Conservation (phyloP, 768 basidiomycete genomes). For the Mycena crocata region DNA sequence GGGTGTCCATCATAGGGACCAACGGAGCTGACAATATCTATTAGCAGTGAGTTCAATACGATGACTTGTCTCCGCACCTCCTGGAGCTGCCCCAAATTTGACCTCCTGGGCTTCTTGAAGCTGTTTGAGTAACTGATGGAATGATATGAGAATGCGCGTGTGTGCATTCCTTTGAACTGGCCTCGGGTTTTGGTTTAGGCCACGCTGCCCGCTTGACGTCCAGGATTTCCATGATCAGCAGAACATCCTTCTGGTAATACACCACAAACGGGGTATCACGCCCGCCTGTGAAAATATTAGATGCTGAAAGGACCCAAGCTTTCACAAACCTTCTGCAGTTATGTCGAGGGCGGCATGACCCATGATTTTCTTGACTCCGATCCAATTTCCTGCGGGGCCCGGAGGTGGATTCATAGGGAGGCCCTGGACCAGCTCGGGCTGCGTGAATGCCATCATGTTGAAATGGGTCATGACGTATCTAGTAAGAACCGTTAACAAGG, state of each 20-base stretch:
- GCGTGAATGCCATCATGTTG: conserved; percentile 32
- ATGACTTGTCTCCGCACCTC: conserved; percentile 21
- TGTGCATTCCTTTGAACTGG: neutral
- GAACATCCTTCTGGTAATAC: conserved; percentile 17
- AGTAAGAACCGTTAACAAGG: neutral
- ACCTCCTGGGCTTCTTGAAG: conserved; percentile 28
- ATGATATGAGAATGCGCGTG: neutral
- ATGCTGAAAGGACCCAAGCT: neutral
- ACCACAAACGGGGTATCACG: conserved; percentile 22
- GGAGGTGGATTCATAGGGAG: conserved; percentile 21
- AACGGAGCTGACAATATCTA: conserved; percentile 25
- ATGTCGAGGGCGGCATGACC: conserved; percentile 32
- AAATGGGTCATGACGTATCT: conserved; percentile 39
- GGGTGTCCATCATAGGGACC: conserved; percentile 36
- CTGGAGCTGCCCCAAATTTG: conserved; percentile 29
- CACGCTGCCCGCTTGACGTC: conserved; percentile 34
- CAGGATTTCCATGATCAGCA: conserved; percentile 34
- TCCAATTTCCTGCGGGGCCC: conserved; percentile 29
- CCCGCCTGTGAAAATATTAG: conserved; percentile 16
- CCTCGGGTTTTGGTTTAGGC: conserved; percentile 33
- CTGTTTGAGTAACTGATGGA: conserved; percentile 20
- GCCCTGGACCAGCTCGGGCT: conserved; percentile 24
- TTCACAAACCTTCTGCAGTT: conserved; percentile 31
- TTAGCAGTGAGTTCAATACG: neutral
- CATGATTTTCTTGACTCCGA: conserved; percentile 36